Evolutionary conservation across 805 yeast genomes (phyloP).

Genomic region (Candida coleopterorum): DNA sequence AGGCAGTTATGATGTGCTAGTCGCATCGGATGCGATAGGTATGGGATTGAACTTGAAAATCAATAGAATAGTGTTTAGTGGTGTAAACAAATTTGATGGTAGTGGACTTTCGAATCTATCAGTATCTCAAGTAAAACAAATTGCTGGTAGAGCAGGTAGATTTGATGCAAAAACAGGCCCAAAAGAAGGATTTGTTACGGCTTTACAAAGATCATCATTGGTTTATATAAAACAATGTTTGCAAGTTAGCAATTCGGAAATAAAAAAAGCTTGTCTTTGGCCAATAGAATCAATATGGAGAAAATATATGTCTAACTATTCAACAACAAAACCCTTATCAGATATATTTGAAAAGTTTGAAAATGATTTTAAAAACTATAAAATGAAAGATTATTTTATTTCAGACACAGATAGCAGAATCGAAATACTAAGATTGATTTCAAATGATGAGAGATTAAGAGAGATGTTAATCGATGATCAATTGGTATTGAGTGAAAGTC

Average conservation of each 20-base stretch:
- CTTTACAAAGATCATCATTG: slow-evolving; percentile 43
- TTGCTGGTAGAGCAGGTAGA: slow-evolving; percentile 96
- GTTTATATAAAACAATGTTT: slow-evolving; percentile 43
- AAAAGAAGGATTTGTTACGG: slow-evolving; percentile 49
- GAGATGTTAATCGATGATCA: slow-evolving; percentile 50
- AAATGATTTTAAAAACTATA: slow-evolving; percentile 23
- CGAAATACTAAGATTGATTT: slow-evolving; percentile 41
- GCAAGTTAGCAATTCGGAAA: slow-evolving; percentile 44
- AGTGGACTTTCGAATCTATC: slow-evolving; percentile 41
- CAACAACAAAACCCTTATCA: slow-evolving; percentile 43
- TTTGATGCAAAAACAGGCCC: slow-evolving; percentile 38
- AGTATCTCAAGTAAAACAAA: slow-evolving; percentile 75
- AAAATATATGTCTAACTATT: slow-evolving; percentile 57
- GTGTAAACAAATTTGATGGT: slow-evolving; percentile 70
- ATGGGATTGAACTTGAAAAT: slow-evolving; percentile 93
- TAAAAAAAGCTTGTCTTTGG: slow-evolving; percentile 67
- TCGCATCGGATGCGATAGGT: slow-evolving; percentile 96
- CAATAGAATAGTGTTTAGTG: slow-evolving; percentile 70
- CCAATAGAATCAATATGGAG: slow-evolving; percentile 74
- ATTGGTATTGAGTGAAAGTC: slow-evolving; percentile 56
- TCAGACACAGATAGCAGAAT: slow-evolving; percentile 36
- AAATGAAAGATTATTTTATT: slow-evolving; percentile 25
- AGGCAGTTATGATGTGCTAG: slow-evolving; percentile 76
- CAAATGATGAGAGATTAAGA: slow-evolving; percentile 23
- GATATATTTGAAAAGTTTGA: slow-evolving; percentile 48